These are phyloP conservation scores for Atkinsonella texensis DNA, from an alignment of 2,329 filamentous ascomycete genomes.

Conservation along the genomic window DNA sequence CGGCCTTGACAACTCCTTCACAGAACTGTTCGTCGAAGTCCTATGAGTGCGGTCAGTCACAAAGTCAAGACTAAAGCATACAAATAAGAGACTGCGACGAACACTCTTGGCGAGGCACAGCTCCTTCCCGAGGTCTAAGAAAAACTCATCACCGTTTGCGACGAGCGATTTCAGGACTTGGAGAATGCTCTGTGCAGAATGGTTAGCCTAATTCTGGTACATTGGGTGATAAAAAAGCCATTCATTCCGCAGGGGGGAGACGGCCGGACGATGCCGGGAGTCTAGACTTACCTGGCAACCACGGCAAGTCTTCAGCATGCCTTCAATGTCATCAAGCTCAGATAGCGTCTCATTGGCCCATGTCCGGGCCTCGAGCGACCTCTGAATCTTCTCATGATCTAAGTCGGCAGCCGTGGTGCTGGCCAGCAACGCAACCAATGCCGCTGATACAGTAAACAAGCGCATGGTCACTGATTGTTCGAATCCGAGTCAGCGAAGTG, in stretches of 20 bases:
- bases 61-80: background rate
- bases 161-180: slow-evolving; percentile 28
- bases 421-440: background rate
- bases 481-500: background rate
- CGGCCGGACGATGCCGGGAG: background rate
- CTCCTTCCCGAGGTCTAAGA: slow-evolving; percentile 18
- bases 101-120: slow-evolving; percentile 19
- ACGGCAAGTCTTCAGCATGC: slow-evolving; percentile 1
- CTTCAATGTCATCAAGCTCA: background rate
- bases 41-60: slow-evolving; percentile 14
- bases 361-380: background rate
- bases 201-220: background rate
- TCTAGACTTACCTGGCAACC: slow-evolving; percentile 5
- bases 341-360: background rate
- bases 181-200: slow-evolving; percentile 1
- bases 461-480: background rate
- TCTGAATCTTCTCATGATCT: background rate
- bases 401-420: background rate
- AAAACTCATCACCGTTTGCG: slow-evolving; percentile 25
- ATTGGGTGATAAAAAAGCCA: background rate
- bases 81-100: background rate
- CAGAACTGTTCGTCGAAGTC: slow-evolving; percentile 42
- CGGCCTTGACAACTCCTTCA: slow-evolving; percentile 33
- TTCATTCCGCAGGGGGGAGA: background rate
- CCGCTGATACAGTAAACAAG: background rate